Evolutionary conservation across 202 grass and related monocot genomes (phyloP), one percentile per base, ranked within the genome.

Genomic region (Carex arenaria): DNA sequence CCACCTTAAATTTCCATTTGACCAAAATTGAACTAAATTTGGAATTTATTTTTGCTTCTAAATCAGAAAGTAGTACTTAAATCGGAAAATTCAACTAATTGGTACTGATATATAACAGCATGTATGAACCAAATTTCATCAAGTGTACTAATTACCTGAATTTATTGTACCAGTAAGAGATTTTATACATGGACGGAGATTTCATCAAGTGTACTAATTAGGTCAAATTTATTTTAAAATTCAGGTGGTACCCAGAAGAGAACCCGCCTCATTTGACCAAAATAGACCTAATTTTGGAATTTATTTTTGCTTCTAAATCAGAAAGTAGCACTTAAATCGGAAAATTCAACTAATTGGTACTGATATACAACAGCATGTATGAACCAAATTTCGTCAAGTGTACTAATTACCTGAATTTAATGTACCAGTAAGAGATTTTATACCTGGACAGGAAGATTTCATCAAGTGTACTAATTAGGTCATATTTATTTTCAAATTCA

Each of bases 391-490:
- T 73, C 11, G 7, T 12, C 19, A 73, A 76, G 22, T 31, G 49
- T 32, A 75, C 47, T 34, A 55, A 55, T 54, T 23, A 55, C 4
- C 14, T 12, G 31, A 54, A 56, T 54, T 32, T 34, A 76, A 9
- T 59, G 74, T 60, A 60, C 8, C 15, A 38, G 74, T 20, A 78
- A 4, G 52, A 38, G 53, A 38, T 40, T 3, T 22, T 4, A 20
- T 69, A 82, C 89, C 85, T 95, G 96, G 51, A 95, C 81, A 32
- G 96, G 96, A 63, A 98, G 89, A 67, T 40, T 40, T 40, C 5
- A 6, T 40, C 36, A 40, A 40, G 4, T 40, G 5, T 40, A 40
- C 36, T 40, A 40, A 40, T 40, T 40, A 40, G 38, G 38, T 40
- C 38, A 40, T 6, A 40, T 40, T 40, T 40, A 40, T 40, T 40